These are phyloP conservation scores for Leishmania mexicana DNA, from an alignment of 208 protist genomes.

Conservation along the genomic window DNA sequence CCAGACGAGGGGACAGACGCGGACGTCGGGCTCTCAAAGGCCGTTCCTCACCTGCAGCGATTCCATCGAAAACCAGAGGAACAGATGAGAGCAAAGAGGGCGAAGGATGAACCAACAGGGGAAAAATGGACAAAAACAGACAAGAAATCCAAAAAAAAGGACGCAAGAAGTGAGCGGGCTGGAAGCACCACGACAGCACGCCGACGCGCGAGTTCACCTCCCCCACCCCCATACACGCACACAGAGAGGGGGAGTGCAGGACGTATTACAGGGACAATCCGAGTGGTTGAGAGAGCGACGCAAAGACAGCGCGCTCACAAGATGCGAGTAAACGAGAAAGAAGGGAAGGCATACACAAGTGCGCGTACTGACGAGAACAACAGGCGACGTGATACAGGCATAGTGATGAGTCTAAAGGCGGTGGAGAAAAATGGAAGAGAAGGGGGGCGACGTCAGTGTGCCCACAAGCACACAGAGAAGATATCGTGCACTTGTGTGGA, in stretches of 20 bases:
- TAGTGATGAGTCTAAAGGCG: background rate
- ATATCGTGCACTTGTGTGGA: background rate
- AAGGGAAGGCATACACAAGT: background rate
- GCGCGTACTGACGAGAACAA: background rate
- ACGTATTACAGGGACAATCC: background rate
- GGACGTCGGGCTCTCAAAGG: background rate
- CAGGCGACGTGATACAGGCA: background rate
- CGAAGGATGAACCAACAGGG: background rate
- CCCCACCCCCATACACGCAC: background rate
- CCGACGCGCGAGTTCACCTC: background rate
- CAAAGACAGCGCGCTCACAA: background rate
- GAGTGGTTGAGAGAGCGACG: background rate
- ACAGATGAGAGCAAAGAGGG: background rate
- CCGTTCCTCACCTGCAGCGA: background rate
- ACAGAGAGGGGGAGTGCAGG: background rate
- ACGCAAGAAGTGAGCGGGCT: background rate
- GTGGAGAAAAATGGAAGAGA: background rate
- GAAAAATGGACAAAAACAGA: background rate
- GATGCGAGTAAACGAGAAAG: background rate
- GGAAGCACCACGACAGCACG: background rate
- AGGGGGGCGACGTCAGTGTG: background rate
- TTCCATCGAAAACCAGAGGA: background rate
- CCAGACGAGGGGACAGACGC: background rate
- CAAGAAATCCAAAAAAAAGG: background rate
- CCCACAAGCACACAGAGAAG: background rate